Conservation (phyloP, 371 early-diverging fungal genomes). For the Furculomyces boomerangus region DNA sequence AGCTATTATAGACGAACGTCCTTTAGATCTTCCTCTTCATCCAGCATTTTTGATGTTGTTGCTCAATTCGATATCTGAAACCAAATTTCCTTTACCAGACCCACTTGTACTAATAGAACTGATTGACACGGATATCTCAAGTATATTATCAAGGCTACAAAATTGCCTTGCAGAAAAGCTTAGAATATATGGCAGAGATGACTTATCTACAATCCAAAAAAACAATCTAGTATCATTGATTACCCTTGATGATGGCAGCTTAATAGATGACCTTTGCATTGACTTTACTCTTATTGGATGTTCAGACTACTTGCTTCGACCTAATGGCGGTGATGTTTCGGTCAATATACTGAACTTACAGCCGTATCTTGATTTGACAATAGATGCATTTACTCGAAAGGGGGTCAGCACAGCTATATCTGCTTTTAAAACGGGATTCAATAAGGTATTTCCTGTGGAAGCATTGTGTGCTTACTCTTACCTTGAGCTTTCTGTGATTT, state of each 20-base stretch:
- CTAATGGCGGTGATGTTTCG: constrained; percentile 36
- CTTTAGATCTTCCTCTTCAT: constrained; percentile 69
- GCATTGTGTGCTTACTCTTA: constrained; percentile 46
- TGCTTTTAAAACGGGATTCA: constrained; percentile 68
- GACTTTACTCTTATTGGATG: constrained; percentile 78
- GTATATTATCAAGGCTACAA: background rate
- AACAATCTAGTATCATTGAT: background rate
- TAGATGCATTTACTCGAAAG: constrained; percentile 43
- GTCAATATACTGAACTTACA: constrained; percentile 60
- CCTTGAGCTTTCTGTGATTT: constrained; percentile 48
- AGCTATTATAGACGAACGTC: constrained; percentile 69
- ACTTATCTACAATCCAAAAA: background rate
- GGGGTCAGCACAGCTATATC: constrained; percentile 54
- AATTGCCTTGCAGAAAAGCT: background rate
- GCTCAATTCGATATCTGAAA: constrained; percentile 8
- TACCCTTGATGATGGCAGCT: constrained; percentile 3
- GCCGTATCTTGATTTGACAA: constrained; percentile 45
- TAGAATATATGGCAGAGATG: constrained; percentile 11
- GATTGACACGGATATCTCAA: background rate
- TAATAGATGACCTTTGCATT: constrained; percentile 46
- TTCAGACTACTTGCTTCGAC: constrained; percentile 32
- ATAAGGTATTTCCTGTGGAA: constrained; percentile 48
- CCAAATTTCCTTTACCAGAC: background rate
- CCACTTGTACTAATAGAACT: background rate
- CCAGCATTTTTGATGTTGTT: constrained; percentile 49